Base-by-base conservation (phyloP, 306 rosid species). In the Ochetophila trinervis region DNA sequence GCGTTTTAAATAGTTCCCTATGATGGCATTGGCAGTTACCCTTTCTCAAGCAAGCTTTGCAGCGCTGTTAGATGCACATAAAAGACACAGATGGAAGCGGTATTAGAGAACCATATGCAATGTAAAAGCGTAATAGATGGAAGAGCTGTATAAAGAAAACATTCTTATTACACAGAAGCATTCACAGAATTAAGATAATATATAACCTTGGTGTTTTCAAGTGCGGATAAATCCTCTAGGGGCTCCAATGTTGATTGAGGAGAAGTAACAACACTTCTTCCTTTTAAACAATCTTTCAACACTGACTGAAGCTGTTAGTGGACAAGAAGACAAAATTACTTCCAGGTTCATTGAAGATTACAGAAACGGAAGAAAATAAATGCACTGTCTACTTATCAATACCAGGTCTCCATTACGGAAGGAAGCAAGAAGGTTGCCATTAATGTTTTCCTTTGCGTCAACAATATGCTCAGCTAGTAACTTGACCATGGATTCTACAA, bases 401-500 rank as follows among this genome's bases (percentile, higher is more conserved):
- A 81, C 91, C 83, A 53, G 47, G 65, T 77, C 75, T 69, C 85
- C 69, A 6, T 70, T 76, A 21, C 23, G 66, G 52, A 76, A 82
- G 75, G 89, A 84, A 70, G 81, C 83, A 72, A 78, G 62, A 61
- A 86, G 65, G 72, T 80, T 84, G 35, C 80, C 88, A 67, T 86
- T 86, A 66, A 91, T 76, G 66, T 91, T 88, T 81, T 91, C 96
- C 81, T 88, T 88, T 49, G 83, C 60, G 57, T 84, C 88, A 60
- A 83, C 53, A 85, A 88, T 56, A 17, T 75, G 81, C 53, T 85
- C 89, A 67, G 61, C 89, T 45, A 91, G 83, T 64, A 72, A 67
- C 81, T 84, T 86, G 74, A 69, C 85, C 76, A 87, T 70, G 45
- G 79, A 70, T 52, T 87, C 84, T 53, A 82, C 77, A 44, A 52